Conservation (phyloP, 805 yeast genomes). For the Ogataea nonfermentans region DNA sequence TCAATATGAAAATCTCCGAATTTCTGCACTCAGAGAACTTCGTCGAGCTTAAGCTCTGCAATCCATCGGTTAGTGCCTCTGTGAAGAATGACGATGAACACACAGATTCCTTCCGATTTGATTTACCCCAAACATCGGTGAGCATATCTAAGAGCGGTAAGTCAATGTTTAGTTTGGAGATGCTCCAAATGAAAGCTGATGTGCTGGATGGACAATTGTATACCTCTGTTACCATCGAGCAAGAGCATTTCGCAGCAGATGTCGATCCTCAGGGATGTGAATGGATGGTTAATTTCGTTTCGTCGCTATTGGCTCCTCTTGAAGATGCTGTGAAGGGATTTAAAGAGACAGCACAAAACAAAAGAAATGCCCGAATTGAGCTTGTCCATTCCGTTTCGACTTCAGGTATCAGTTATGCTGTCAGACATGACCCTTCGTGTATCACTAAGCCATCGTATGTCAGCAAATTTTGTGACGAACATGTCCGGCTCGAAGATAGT, state of each 20-base stretch:
- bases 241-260: slow-evolving; percentile 18
- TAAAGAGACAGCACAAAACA: slow-evolving; percentile 12
- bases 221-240: slow-evolving; percentile 12
- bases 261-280: slow-evolving; percentile 21
- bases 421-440: slow-evolving; percentile 85
- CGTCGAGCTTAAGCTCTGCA: slow-evolving; percentile 32
- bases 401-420: slow-evolving; percentile 41
- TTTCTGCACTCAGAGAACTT: slow-evolving; percentile 22
- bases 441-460: slow-evolving; percentile 86
- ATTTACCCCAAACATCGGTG: slow-evolving; percentile 14
- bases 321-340: slow-evolving; percentile 9
- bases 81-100: slow-evolving; percentile 4
- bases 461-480: slow-evolving; percentile 66
- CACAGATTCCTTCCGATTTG: neutral
- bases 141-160: slow-evolving; percentile 10
- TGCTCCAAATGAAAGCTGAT: slow-evolving; percentile 7
- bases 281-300: slow-evolving; percentile 20
- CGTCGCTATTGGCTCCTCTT: slow-evolving; percentile 10
- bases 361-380: slow-evolving; percentile 33
- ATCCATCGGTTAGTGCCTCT: slow-evolving; percentile 38
- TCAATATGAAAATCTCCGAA: slow-evolving; percentile 30
- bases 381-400: slow-evolving; percentile 41
- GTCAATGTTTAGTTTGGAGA: slow-evolving; percentile 13
- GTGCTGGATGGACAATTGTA: slow-evolving; percentile 1
- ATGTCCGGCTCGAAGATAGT: slow-evolving; percentile 75